Conservation (phyloP, 225 moss, liverwort and hornwort species). For the Pseudoscleropodium purum region DNA sequence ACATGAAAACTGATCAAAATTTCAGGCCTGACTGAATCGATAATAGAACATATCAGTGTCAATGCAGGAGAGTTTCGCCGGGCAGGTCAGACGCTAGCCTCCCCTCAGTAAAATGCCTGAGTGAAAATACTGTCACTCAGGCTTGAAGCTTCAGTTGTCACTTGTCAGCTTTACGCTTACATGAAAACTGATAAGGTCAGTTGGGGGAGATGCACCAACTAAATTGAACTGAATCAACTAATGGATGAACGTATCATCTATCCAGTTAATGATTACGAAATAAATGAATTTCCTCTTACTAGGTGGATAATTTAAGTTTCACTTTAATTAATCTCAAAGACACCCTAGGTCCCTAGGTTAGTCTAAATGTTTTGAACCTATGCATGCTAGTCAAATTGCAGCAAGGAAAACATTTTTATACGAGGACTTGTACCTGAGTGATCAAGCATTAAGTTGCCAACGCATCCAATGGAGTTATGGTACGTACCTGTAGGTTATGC, state of each 20-base stretch:
- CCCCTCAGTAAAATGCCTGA: not conserved
- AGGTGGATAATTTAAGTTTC: too few species aligned
- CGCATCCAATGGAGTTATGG: not conserved
- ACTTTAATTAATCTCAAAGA: too few species aligned
- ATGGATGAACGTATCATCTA: not conserved
- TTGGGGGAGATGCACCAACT: not conserved
- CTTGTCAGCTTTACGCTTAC: not conserved
- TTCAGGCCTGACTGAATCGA: not conserved
- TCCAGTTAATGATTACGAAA: too few species aligned
- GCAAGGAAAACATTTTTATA: too few species aligned
- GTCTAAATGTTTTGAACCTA: too few species aligned
- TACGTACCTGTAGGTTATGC: constrained; percentile 9
- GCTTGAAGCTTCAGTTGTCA: not conserved
- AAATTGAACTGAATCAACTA: not conserved
- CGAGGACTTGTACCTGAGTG: not conserved
- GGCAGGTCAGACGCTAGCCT: not conserved
- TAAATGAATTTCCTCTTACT: not conserved
- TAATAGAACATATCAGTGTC: not conserved
- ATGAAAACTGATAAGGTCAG: not conserved
- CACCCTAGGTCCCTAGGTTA: too few species aligned
- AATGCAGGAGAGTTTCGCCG: too few species aligned
- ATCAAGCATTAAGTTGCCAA: not conserved
- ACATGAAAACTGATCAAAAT: constrained; percentile 34
- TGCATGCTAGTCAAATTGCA: not conserved
- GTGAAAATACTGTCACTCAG: not conserved